phyloP scores from a whole-genome alignment of 805 yeast genomes.

The Komagataella kurtzmanii region DNA sequence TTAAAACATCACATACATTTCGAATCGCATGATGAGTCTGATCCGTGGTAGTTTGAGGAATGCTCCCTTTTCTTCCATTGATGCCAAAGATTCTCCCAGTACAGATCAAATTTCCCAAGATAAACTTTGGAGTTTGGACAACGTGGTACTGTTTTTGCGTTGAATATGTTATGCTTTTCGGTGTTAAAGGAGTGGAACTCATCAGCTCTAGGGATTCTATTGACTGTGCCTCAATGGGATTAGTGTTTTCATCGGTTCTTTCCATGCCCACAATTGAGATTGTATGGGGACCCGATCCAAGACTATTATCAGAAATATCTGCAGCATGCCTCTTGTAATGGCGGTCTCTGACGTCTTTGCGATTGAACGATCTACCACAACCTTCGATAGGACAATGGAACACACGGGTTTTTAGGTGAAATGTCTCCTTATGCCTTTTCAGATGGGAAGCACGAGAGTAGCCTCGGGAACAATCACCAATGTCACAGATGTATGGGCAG shows the following conservation, averaged over 20 bases:
- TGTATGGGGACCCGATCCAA: not conserved
- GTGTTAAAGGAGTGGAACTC: not conserved
- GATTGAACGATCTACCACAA: slow-evolving; percentile 39
- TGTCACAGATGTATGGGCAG: not conserved
- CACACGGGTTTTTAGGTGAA: slow-evolving; percentile 28
- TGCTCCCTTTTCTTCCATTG: not conserved
- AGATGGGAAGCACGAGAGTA: slow-evolving; percentile 48
- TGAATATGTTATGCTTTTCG: not conserved
- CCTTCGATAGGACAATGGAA: slow-evolving; percentile 25
- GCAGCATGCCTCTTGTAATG: slow-evolving; percentile 22
- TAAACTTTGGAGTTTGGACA: not conserved
- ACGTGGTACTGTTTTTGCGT: not conserved
- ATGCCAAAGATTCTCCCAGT: not conserved
- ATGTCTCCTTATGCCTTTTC: slow-evolving; percentile 37
- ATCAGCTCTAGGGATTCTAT: not conserved
- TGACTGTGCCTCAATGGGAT: not conserved
- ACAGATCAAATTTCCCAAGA: not conserved
- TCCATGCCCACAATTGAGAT: not conserved
- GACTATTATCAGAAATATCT: not conserved
- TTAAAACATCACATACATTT: not conserved
- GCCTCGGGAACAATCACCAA: slow-evolving; percentile 28
- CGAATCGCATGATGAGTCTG: not conserved
- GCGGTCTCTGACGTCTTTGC: slow-evolving; percentile 35
- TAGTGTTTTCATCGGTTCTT: not conserved
- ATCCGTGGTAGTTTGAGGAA: not conserved